Evolutionary conservation across 306 rosid genomes (phyloP), one percentile per base, ranked within the genome.

Genomic region (Dryas alaskensis): DNA sequence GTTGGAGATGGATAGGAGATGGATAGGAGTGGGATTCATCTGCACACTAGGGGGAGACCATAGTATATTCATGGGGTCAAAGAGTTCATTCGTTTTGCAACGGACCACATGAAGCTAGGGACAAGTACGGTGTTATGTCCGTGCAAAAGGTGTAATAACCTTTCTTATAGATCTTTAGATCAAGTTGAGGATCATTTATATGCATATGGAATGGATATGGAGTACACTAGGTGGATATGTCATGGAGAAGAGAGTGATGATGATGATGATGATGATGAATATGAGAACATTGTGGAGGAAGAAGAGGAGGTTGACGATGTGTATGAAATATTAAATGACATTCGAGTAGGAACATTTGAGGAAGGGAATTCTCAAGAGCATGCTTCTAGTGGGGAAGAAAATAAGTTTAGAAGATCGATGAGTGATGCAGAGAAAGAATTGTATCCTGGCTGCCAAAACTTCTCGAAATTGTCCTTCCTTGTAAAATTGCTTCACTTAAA

Each of bases 401-500:
- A 7, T 57, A 57, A 22, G 12, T 57, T 57, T 10, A 22, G 13
- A 13, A 52, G 12, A 52, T 65, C 44, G 51, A 3, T 43, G 22
- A 42, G 17, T 12, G 52, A 42, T 9, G 40, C 44, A 45, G 19
- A 48, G 1, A 1, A 67, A 67, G 17, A 19, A 12, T 47, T 70
- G 6, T 70, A 70, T 54, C 50, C 2, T 14, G 51, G 40, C 3
- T 70, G 37, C 54, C 1, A 10, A n/a, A 70, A 70, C 39, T 52
- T 37, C 37, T 70, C 12, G 7, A 70, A n/a, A 0, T 53, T 40
- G 13, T 12, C n/a, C 0, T 52, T 70, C 19, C 7, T 8, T 1
- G 52, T 54, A 7, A 70, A 54, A 9, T 2, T 53, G 9, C 10
- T 70, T 8, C 74, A 70, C 25, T 19, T 70, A 54, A 70, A 70